phyloP scores from a whole-genome alignment of 768 basidiomycete genomes.

The Amyloporia xantha region DNA sequence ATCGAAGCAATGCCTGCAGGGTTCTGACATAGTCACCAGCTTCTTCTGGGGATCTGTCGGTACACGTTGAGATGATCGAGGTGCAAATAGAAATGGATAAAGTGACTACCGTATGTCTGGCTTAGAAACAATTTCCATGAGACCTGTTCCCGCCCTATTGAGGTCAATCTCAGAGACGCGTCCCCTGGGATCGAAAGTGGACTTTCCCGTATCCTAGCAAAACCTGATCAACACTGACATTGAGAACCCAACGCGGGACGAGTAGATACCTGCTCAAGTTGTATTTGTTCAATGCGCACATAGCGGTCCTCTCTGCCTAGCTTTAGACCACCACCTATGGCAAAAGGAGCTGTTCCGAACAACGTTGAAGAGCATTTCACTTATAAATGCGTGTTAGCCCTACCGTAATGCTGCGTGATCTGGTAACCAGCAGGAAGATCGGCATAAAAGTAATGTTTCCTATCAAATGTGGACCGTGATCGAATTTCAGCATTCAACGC shows the following conservation, averaged over 20 bases:
- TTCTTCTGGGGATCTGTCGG: slow-evolving; percentile 78
- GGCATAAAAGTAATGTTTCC: slow-evolving; percentile 98
- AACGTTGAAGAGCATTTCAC: too few relatives aligned
- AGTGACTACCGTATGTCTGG: slow-evolving; percentile 73
- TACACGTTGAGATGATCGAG: too few relatives aligned
- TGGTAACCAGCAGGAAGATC: slow-evolving; percentile 95
- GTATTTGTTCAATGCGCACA: slow-evolving; percentile 90
- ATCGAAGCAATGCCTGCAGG: slow-evolving; percentile 73
- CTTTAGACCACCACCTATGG: slow-evolving; percentile 54
- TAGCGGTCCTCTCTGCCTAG: slow-evolving; percentile 33
- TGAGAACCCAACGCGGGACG: slow-evolving; percentile 3
- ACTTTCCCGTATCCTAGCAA: slow-evolving; percentile 87
- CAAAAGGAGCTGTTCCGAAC: slow-evolving; percentile 70
- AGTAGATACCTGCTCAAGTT: slow-evolving; percentile 80
- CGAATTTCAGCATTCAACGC: slow-evolving; percentile 69
- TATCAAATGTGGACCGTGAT: slow-evolving; percentile 74
- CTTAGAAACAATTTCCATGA: slow-evolving; percentile 95
- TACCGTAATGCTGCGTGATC: slow-evolving; percentile 94
- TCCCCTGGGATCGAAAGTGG: slow-evolving; percentile 49
- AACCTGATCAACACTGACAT: too few relatives aligned
- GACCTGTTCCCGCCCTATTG: slow-evolving; percentile 81
- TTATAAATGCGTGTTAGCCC: too few relatives aligned
- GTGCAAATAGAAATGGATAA: neutral
- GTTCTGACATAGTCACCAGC: slow-evolving; percentile 81
- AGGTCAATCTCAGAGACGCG: slow-evolving; percentile 67